A percentile compares a stretch with the other conserved stretches of the same genome.
Conservation (phyloP, 768 basidiomycete genomes). For the Leccinum olivaceopallidum region DNA sequence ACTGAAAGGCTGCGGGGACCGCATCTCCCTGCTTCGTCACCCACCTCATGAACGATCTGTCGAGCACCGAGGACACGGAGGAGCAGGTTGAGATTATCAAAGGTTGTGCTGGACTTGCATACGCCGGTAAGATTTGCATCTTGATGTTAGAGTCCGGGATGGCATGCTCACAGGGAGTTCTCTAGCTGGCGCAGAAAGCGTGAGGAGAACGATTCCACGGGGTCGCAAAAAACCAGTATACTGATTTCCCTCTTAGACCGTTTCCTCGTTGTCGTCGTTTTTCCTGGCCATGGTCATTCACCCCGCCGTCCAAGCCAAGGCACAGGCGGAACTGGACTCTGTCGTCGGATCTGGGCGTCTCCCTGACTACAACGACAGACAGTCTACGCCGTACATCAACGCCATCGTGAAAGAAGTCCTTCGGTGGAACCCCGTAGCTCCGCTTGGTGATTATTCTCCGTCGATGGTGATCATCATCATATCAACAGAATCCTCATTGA, state of each 20-base stretch:
- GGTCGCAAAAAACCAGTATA: neutral
- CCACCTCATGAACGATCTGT: constrained; percentile 26
- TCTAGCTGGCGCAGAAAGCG: constrained; percentile 43
- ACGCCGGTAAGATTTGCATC: constrained; percentile 38
- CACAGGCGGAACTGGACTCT: constrained; percentile 30
- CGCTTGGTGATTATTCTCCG: constrained; percentile 30
- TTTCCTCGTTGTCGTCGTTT: constrained; percentile 32
- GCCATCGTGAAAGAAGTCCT: constrained; percentile 34
- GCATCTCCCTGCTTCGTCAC: constrained; percentile 35
- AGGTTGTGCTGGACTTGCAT: constrained; percentile 48
- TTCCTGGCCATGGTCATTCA: constrained; percentile 33
- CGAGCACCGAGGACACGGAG: constrained; percentile 4
- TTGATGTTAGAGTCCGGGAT: neutral
- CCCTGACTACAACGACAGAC: constrained; percentile 33
- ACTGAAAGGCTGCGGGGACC: constrained; percentile 22
- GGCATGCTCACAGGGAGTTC: constrained; percentile 5
- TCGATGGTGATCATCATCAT: neutral
- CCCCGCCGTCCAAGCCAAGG: constrained; percentile 31
- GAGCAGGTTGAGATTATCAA: constrained; percentile 37
- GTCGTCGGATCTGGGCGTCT: constrained; percentile 30
- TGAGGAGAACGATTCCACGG: constrained; percentile 2
- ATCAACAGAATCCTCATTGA: constrained; percentile 12
- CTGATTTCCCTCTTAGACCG: constrained; percentile 22
- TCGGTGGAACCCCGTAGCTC: constrained; percentile 36
- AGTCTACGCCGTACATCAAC: constrained; percentile 26